Percentiles rank a stretch among this genome's conserved stretches.
Conservation (phyloP, 148 eudicot genomes). For the Diospyros kaki region DNA sequence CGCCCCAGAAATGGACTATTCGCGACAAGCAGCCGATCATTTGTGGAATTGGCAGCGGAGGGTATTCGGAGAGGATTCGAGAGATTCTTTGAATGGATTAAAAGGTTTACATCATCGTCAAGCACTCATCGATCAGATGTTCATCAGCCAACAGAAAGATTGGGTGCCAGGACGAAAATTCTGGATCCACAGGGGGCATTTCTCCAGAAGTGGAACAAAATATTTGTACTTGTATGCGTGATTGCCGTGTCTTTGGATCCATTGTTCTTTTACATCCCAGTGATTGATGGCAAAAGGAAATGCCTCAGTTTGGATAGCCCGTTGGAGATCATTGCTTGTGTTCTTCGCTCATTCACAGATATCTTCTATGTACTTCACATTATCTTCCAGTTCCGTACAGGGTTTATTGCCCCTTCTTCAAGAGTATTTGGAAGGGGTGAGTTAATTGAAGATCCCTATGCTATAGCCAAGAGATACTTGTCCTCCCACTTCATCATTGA, state of each 20-base stretch:
- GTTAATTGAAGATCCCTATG: constrained; percentile 43
- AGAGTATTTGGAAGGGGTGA: constrained; percentile 75
- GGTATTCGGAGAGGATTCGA: constrained; percentile 16
- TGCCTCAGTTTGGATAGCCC: constrained; percentile 46
- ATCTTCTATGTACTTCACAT: constrained; percentile 63
- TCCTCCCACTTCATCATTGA: constrained; percentile 50
- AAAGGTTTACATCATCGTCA: constrained; percentile 24
- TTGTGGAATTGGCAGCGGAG: constrained; percentile 4
- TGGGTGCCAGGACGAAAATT: constrained; percentile 20
- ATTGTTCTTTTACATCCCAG: constrained; percentile 62
- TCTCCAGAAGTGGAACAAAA: constrained; percentile 66
- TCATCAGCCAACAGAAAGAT: constrained; percentile 21
- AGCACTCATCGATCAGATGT: constrained; percentile 15
- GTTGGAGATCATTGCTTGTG: constrained; percentile 43
- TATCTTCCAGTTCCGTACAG: constrained; percentile 60
- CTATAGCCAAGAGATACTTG: constrained; percentile 55
- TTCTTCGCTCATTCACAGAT: constrained; percentile 56
- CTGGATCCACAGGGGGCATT: constrained; percentile 64
- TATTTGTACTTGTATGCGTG: constrained; percentile 51
- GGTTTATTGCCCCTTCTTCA: constrained; percentile 56
- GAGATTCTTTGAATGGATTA: constrained; percentile 29
- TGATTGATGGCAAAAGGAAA: constrained; percentile 28
- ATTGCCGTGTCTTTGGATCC: constrained; percentile 68
- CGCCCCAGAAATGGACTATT: constrained; percentile 15
- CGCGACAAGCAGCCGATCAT: constrained; percentile 4